Evolutionary conservation across 1,284 basidiomycete species (phyloP).

Genomic region (Trichosporon sp.): DNA sequence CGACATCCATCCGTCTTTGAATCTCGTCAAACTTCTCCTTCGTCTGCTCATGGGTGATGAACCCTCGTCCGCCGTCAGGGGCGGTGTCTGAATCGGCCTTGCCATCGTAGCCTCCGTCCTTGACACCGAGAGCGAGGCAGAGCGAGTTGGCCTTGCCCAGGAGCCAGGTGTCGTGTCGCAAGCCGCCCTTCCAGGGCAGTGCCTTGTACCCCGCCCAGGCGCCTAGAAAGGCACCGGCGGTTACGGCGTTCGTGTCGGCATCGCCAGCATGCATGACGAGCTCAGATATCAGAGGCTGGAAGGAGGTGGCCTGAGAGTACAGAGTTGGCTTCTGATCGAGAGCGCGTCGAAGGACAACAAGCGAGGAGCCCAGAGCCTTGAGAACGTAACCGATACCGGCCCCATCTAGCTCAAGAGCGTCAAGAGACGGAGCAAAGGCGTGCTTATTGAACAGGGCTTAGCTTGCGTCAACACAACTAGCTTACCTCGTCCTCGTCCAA

Average conservation of each 20-base stretch:
- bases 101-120: constrained; percentile 21
- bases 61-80: constrained; percentile 24
- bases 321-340: not conserved
- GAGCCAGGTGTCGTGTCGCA: constrained; percentile 25
- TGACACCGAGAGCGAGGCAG: constrained; percentile 17
- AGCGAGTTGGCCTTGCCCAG: constrained; percentile 21
- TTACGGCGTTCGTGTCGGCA: constrained; percentile 32
- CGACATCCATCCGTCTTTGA: not conserved
- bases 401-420: constrained; percentile 25
- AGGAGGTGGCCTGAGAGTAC: constrained; percentile 1
- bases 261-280: constrained; percentile 29
- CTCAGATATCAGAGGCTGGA: constrained; percentile 28
- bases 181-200: constrained; percentile 27
- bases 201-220: constrained; percentile 26
- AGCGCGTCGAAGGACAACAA: constrained; percentile 20
- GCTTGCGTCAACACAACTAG: not conserved
- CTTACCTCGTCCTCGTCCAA: constrained; percentile 26
- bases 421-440: not conserved
- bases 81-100: constrained; percentile 21
- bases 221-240: constrained; percentile 30
- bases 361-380: constrained; percentile 25
- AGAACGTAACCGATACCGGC: constrained; percentile 32
- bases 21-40: not conserved
- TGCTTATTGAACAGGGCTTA: constrained; percentile 23
- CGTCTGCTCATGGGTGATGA: constrained; percentile 18